Conservation (phyloP, 2,329 filamentous ascomycete species). For the Xylaria sp. region DNA sequence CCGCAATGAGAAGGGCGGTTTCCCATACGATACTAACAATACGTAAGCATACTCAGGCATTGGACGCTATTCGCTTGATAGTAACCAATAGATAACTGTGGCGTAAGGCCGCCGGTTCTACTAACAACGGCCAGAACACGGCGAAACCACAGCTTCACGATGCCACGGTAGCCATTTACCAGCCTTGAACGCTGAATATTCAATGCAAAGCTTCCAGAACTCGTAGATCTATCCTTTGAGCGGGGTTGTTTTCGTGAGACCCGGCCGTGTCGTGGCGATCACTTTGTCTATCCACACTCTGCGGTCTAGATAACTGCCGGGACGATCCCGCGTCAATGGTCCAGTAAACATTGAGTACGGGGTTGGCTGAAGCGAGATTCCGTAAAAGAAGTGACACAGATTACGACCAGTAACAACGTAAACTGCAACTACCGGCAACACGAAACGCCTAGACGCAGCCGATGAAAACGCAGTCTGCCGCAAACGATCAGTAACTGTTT, state of each 20-base stretch:
- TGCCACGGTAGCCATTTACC: slow-evolving; percentile 10
- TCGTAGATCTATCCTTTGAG: slow-evolving; percentile 16
- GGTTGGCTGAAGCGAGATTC: slow-evolving; percentile 7
- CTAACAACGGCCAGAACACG: slow-evolving; percentile 22
- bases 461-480: slow-evolving; percentile 13
- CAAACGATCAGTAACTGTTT: slow-evolving; percentile 25
- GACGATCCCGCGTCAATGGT: slow-evolving; percentile 26
- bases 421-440: slow-evolving; percentile 9
- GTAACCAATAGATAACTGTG: background rate
- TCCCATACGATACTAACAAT: slow-evolving; percentile 8
- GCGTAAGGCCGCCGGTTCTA: slow-evolving; percentile 7
- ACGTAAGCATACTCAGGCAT: background rate
- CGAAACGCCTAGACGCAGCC: background rate
- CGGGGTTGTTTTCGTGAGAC: slow-evolving; percentile 17
- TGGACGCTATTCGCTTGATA: background rate
- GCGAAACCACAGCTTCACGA: slow-evolving; percentile 11
- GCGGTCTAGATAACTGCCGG: slow-evolving; percentile 20
- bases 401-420: slow-evolving; percentile 21
- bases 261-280: slow-evolving; percentile 24
- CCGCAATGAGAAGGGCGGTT: slow-evolving; percentile 28
- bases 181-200: slow-evolving; percentile 6
- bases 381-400: background rate
- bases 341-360: slow-evolving; percentile 19
- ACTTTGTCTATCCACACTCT: slow-evolving; percentile 19
- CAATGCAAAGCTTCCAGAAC: slow-evolving; percentile 25